phyloP scores from a whole-genome alignment of 768 basidiomycete species.

The Tulasnella sp. region DNA sequence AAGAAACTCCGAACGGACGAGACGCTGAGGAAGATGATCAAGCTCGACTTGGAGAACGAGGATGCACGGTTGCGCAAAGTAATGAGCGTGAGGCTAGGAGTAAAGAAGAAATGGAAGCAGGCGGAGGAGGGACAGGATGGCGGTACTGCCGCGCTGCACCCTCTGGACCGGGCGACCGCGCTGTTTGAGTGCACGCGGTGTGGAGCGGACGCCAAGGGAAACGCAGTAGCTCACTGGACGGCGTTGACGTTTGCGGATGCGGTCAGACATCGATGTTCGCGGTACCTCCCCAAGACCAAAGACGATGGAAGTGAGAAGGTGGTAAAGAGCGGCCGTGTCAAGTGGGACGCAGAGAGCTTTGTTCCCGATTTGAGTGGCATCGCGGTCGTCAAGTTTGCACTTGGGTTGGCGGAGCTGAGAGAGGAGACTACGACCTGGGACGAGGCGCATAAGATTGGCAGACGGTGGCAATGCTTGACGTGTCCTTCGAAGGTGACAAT shows the following conservation, averaged over 20 bases:
- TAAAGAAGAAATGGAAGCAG: conserved; percentile 6
- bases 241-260: background rate
- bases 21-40: background rate
- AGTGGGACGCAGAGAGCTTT: background rate
- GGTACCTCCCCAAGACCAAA: background rate
- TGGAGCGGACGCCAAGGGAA: background rate
- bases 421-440: background rate
- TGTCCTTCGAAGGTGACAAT: background rate
- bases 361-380: background rate
- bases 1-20: background rate
- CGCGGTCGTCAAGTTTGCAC: background rate
- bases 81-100: background rate
- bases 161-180: background rate
- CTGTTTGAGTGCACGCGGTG: conserved; percentile 5
- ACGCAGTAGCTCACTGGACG: background rate
- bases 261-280: background rate
- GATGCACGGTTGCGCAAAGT: background rate
- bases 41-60: background rate
- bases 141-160: background rate
- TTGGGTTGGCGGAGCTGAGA: background rate
- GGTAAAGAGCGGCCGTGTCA: background rate
- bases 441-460: background rate
- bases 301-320: background rate
- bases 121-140: background rate
- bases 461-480: background rate